Evolutionary conservation across 2,329 filamentous ascomycete genomes (phyloP), one percentile per base, ranked within the genome.

Genomic region (Plectosphaerella cucumerina): DNA sequence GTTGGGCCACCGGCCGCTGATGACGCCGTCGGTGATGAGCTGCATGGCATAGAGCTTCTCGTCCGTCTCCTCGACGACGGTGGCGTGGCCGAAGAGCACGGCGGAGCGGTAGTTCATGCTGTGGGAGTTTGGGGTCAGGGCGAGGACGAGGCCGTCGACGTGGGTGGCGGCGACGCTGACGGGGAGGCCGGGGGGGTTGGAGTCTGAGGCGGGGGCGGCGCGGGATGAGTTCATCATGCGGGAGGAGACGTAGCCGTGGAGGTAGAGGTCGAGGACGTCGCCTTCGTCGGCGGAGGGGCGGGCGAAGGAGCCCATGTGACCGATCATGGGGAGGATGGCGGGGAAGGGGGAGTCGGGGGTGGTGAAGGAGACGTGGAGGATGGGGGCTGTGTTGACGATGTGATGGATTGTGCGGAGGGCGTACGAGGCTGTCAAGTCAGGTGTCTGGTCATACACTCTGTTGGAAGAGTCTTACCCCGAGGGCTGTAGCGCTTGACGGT

Each of bases 21-120:
- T 77, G 12, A 93, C 82, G 35, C 79, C 77, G 65, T 96, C 79
- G 2, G 90, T 95, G 64, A 96, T 86, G 51, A 88, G 72, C 59
- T 85, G 71, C 83, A 96, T 87, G 8, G 89, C 90, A 70, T 81
- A 94, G 5, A 89, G 64, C 63, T 89, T 89, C 72, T 96, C 90
- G 3, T 77, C 80, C 0, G 70, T 66, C 53, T 87, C 81, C 2
- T 81, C 80, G 6, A 96, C 87, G 2, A 86, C 67, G 9, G 69
- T 74, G 1, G 86, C 90, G 64, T 85, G 81, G 1, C 90, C 91
- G 62, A 93, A 90, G 12, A 94, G 75, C 9, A 90, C 74, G 11
- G 87, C 88, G 37, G 85, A 90, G 55, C 89, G 88, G 72, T 94
- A 96, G 74, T 95, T 93, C 74, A 90, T 92, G 71, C 82, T 89